Evolutionary conservation across 441 rosid genomes (phyloP).

Genomic region (Aleurites moluccanus): DNA sequence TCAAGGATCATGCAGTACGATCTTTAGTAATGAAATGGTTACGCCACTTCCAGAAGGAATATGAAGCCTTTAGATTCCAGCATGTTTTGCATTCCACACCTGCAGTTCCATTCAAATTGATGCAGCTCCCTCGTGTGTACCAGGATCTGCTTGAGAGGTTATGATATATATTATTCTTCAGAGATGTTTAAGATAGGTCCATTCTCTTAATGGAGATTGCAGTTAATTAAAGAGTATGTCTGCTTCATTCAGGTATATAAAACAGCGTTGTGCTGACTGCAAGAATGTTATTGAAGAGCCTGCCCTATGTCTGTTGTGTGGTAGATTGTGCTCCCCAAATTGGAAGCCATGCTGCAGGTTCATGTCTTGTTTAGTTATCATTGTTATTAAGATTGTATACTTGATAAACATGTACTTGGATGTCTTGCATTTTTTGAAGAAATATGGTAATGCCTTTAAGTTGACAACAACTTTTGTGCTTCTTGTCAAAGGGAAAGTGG

Average conservation of each 20-base stretch:
- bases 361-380: slow-evolving; percentile 18
- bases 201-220: slow-evolving; percentile 8
- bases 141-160: slow-evolving; percentile 93
- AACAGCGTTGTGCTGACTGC: slow-evolving; percentile 73
- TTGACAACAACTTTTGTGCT: slow-evolving; percentile 15
- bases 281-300: slow-evolving; percentile 58
- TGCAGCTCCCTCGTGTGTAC: slow-evolving; percentile 81
- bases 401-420: slow-evolving; percentile 5
- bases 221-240: slow-evolving; percentile 26
- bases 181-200: slow-evolving; percentile 3
- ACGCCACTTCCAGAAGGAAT: slow-evolving; percentile 57
- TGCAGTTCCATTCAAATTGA: slow-evolving; percentile 79
- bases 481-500: slow-evolving; percentile 56
- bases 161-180: slow-evolving; percentile 24
- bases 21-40: slow-evolving; percentile 66
- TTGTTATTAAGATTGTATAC: slow-evolving; percentile 16
- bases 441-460: neutral
- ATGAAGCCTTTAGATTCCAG: slow-evolving; percentile 37
- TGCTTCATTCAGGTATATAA: slow-evolving; percentile 67
- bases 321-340: slow-evolving; percentile 79
- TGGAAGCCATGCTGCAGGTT: slow-evolving; percentile 98
- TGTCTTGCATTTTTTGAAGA: slow-evolving; percentile 9
- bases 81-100: slow-evolving; percentile 52
- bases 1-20: slow-evolving; percentile 56
- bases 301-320: slow-evolving; percentile 89